Percentiles rank a stretch among this genome's conserved stretches.
phyloP scores from a whole-genome alignment of 2,329 filamentous ascomycete genomes.

The Tolypocladium ovalisporum region DNA sequence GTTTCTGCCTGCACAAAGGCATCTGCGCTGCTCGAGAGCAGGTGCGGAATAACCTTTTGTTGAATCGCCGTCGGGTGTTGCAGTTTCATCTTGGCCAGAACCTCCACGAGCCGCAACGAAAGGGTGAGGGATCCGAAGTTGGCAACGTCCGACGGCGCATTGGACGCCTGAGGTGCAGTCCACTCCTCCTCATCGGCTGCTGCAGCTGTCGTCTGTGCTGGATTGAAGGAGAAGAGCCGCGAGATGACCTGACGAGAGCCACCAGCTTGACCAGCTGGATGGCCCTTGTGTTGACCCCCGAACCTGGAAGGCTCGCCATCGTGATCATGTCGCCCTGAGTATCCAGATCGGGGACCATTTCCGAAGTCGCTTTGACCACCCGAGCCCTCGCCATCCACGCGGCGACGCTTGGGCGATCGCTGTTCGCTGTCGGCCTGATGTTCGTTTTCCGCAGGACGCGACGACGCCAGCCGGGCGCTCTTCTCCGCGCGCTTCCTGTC shows the following conservation, averaged over 20 bases:
- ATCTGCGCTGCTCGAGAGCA: constrained; percentile 73
- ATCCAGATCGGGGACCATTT: neutral
- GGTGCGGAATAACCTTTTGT: constrained; percentile 72
- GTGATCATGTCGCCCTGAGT: neutral
- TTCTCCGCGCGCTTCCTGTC: constrained; percentile 63
- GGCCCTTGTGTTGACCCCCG: constrained; percentile 9
- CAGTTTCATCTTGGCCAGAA: constrained; percentile 77
- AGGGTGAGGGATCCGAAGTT: constrained; percentile 82
- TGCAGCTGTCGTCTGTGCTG: constrained; percentile 54
- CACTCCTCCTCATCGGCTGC: constrained; percentile 39
- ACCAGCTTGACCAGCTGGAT: constrained; percentile 11
- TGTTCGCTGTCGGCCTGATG: constrained; percentile 16
- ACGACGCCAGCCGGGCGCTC: constrained; percentile 17
- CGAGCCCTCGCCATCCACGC: constrained; percentile 18
- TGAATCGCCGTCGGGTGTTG: constrained; percentile 93
- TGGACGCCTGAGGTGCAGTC: constrained; percentile 62
- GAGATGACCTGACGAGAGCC: constrained; percentile 59
- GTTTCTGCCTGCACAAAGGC: constrained; percentile 96
- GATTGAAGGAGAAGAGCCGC: constrained; percentile 86
- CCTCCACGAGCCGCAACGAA: constrained; percentile 67
- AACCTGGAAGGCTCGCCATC: constrained; percentile 7
- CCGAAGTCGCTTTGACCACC: constrained; percentile 1
- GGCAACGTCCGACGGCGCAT: constrained; percentile 77
- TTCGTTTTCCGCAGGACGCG: constrained; percentile 9
- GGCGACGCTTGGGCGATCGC: constrained; percentile 35